Evolutionary conservation across 441 rosid genomes (phyloP).

Genomic region (Erysimum cheiri): DNA sequence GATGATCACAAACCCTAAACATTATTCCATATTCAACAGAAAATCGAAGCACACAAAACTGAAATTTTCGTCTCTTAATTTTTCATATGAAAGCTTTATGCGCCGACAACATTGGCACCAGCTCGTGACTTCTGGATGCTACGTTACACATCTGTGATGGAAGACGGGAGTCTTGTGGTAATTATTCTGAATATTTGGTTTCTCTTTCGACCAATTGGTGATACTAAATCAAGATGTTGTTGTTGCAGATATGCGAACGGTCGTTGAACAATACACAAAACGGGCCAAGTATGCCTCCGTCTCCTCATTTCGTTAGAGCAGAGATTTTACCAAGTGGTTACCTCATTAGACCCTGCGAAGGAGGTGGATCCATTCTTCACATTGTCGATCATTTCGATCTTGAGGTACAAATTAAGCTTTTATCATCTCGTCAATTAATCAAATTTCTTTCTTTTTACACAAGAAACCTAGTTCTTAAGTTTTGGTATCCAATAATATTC

Average conservation of each 20-base stretch:
- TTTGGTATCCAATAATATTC: not conserved
- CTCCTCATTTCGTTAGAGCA: conserved; percentile 69
- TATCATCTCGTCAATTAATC: conserved; percentile 10
- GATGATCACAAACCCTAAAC: conserved; percentile 11
- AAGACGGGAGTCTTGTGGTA: conserved; percentile 85
- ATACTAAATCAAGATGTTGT: not conserved
- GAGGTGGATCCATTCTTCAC: conserved; percentile 78
- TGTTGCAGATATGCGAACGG: conserved; percentile 65
- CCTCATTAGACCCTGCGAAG: conserved; percentile 79
- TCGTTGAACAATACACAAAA: conserved; percentile 74
- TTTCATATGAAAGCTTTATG: conserved; percentile 56
- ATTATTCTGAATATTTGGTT: not conserved
- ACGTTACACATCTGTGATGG: conserved; percentile 75
- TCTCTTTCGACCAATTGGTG: not conserved
- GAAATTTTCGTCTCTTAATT: not conserved
- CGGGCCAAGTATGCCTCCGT: conserved; percentile 79
- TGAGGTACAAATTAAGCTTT: conserved; percentile 53
- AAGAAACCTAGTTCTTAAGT: conserved; percentile 27
- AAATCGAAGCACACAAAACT: not conserved
- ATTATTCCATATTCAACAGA: not conserved
- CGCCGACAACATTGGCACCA: conserved; percentile 79
- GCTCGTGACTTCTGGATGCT: conserved; percentile 85
- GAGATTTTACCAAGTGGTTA: conserved; percentile 75
- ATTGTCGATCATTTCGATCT: conserved; percentile 75
- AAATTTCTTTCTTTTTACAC: conserved; percentile 27